Evolutionary conservation across 805 yeast species (phyloP), one percentile per base, ranked within the genome.

Genomic region (Teunomyces stri): DNA sequence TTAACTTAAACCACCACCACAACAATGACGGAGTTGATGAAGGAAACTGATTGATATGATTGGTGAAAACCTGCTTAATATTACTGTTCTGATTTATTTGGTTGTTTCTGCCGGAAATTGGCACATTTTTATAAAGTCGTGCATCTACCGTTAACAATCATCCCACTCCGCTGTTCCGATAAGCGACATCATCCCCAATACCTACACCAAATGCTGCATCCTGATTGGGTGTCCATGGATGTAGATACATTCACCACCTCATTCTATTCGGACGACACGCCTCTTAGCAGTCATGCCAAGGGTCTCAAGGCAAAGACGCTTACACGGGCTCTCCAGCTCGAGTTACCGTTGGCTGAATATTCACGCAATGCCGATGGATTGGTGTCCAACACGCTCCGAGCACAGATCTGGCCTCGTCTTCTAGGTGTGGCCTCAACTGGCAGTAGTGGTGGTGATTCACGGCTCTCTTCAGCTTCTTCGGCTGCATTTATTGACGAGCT

Each of bases 161-260:
- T 15, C 35, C 40, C 10, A 12, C 42, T 22, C 22, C 25, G 13
- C 10, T 12, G 12, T 25, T 10, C 18, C 36, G 20, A 25, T 22
- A 21, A 16, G 25, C 28, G 10, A 15, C 28, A 10, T 28, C 39
- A 30, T 27, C 45, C 16, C 34, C 34, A 35, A 15, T 25, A 25
- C 27, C 10, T 25, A n/a, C 10, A n/a, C 15, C 34, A 37, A 12
- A 37, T 37, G 40, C 40, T 37, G 40, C 62, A 60, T 43, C 68
- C 65, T 2, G 80, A 75, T 44, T 79, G 83, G 83, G 79, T 75
- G 22, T 70, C 75, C 35, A 75, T 78, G 76, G 80, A 76, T 44
- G 56, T 74, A 16, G 70, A 65, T 21, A 75, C 71, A 38, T 60
- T 77, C 45, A 77, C 79, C 7, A 68, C 66, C 46, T 76, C 81